A percentile compares a stretch with the other conserved stretches of the same genome.
Conservation (phyloP, 2,329 filamentous ascomycete species). For the Hymenoscyphus linearis region DNA sequence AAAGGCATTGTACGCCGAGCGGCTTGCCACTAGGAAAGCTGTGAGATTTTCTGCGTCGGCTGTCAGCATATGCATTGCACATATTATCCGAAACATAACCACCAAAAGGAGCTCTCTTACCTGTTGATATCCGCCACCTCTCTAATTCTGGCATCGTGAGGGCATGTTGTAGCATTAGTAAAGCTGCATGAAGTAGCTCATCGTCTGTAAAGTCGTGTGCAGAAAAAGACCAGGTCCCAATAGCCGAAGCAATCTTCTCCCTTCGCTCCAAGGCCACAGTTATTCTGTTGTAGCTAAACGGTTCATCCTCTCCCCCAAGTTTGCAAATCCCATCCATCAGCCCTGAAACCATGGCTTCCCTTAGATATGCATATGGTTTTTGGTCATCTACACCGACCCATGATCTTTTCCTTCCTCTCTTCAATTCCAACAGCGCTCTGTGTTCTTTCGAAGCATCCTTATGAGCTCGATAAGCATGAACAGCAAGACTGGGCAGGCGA, state of each 20-base stretch:
- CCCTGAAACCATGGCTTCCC: constrained; percentile 89
- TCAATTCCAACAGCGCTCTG: constrained; percentile 64
- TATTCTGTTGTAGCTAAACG: constrained; percentile 60
- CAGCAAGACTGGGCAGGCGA: constrained; percentile 68
- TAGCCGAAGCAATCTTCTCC: constrained; percentile 53
- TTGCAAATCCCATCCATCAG: constrained; percentile 88
- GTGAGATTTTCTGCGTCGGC: constrained; percentile 64
- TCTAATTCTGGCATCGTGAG: constrained; percentile 76
- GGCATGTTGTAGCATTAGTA: constrained; percentile 85
- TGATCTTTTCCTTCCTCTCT: constrained; percentile 74
- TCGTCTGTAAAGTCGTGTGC: constrained; percentile 88
- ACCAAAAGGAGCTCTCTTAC: constrained; percentile 43
- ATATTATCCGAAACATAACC: constrained; percentile 25
- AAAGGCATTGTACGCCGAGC: constrained; percentile 92
- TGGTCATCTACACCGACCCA: constrained; percentile 86
- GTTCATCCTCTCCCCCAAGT: constrained; percentile 54
- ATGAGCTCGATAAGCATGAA: constrained; percentile 78
- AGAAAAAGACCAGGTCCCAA: constrained; percentile 82
- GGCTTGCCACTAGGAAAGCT: constrained; percentile 80
- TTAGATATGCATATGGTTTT: constrained; percentile 81
- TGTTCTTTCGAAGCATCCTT: constrained; percentile 72
- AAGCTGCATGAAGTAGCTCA: constrained; percentile 79
- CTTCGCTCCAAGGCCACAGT: constrained; percentile 62
- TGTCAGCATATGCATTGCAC: constrained; percentile 36
- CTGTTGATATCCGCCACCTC: constrained; percentile 71